These are phyloP conservation scores for Elsinoe arachidis DNA, from an alignment of 2,329 filamentous ascomycete species.

Conservation along the genomic window DNA sequence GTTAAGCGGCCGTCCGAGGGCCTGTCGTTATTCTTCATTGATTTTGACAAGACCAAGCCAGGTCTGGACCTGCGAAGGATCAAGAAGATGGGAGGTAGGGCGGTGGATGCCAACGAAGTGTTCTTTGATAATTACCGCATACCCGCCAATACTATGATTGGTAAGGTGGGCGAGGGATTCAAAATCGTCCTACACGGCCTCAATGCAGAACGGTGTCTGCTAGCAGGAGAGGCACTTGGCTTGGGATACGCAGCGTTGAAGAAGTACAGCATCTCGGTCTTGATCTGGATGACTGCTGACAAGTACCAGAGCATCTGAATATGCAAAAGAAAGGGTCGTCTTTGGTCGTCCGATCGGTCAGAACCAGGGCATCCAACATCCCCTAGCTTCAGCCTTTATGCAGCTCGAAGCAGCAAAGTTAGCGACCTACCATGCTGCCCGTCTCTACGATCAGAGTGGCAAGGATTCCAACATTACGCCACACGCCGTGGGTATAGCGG, in stretches of 20 bases:
- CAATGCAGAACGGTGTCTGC: slow-evolving; percentile 67
- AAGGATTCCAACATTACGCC: slow-evolving; percentile 32
- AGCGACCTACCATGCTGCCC: slow-evolving; percentile 52
- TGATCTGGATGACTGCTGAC: background rate
- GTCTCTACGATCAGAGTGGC: slow-evolving; percentile 46
- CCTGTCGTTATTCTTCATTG: slow-evolving; percentile 72
- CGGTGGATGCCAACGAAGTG: slow-evolving; percentile 77
- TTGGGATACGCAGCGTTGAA: slow-evolving; percentile 37
- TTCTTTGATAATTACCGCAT: slow-evolving; percentile 76
- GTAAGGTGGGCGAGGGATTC: slow-evolving; percentile 67
- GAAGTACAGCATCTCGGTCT: background rate
- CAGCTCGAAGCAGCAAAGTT: slow-evolving; percentile 53
- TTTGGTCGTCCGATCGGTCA: slow-evolving; percentile 57
- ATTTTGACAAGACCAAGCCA: slow-evolving; percentile 54
- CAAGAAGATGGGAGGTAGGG: slow-evolving; percentile 76
- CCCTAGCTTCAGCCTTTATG: slow-evolving; percentile 57
- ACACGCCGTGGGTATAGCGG: slow-evolving; percentile 45
- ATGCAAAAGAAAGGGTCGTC: slow-evolving; percentile 58
- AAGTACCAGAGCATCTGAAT: slow-evolving; percentile 45
- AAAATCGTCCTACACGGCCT: slow-evolving; percentile 64
- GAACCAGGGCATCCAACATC: slow-evolving; percentile 59
- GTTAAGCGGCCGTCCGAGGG: slow-evolving; percentile 64
- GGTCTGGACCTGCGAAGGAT: slow-evolving; percentile 62
- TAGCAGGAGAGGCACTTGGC: slow-evolving; percentile 48
- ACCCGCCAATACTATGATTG: slow-evolving; percentile 56